A percentile compares a stretch with the other conserved stretches of the same genome.
Evolutionary conservation across 805 yeast species (phyloP).

Genomic region (baker's yeast (Saccharomyces cerevisiae)): DNA sequence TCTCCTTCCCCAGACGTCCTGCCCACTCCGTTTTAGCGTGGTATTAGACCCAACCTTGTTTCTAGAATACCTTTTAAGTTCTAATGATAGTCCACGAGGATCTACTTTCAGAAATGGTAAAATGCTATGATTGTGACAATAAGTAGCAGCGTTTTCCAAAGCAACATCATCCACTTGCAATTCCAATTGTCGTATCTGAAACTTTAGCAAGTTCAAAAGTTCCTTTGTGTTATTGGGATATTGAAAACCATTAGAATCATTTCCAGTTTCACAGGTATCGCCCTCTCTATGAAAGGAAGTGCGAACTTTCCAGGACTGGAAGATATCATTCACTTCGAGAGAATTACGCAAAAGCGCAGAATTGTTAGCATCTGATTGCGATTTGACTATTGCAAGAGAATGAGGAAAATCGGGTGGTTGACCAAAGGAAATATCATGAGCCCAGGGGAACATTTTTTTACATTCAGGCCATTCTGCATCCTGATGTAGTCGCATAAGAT

Average conservation of each 20-base stretch:
- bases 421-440: constrained; percentile 63
- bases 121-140: constrained; percentile 24
- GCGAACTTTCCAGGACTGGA: constrained; percentile 34
- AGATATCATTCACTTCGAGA: constrained; percentile 43
- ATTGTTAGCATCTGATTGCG: constrained; percentile 7
- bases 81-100: constrained; percentile 19
- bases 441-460: constrained; percentile 76
- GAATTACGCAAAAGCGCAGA: constrained; percentile 46
- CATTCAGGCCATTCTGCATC: constrained; percentile 49
- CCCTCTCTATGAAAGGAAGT: constrained; percentile 7
- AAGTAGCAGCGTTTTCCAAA: constrained; percentile 15
- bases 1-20: constrained; percentile 39
- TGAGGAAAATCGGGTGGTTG: constrained; percentile 48
- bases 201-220: constrained; percentile 1
- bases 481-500: constrained; percentile 8
- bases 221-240: constrained; percentile 10
- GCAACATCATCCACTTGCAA: constrained; percentile 19
- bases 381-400: constrained; percentile 28
- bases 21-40: background rate
- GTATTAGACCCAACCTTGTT: constrained; percentile 49
- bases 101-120: constrained; percentile 37
- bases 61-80: constrained; percentile 41
- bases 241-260: background rate
- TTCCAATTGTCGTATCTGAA: background rate
- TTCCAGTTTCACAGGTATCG: background rate